Conservation (phyloP, 495 filamentous ascomycete genomes). For the Chlorociboria aeruginascens region DNA sequence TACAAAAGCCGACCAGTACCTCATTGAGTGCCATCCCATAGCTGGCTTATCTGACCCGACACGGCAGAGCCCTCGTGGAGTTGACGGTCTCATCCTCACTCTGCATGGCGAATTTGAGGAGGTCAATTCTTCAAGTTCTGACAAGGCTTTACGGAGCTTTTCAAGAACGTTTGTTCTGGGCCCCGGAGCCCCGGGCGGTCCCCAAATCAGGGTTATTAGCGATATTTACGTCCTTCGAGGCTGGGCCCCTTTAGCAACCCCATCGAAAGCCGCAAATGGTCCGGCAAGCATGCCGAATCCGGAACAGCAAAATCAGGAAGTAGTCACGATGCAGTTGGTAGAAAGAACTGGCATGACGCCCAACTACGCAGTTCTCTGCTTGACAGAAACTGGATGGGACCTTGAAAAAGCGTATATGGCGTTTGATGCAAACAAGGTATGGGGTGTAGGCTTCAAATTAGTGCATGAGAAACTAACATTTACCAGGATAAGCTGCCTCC, state of each 20-base stretch:
- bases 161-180: slow-evolving; percentile 77
- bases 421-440: slow-evolving; percentile 19
- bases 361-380: slow-evolving; percentile 14
- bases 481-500: slow-evolving; percentile 17
- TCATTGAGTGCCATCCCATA: slow-evolving; percentile 71
- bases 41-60: slow-evolving; percentile 58
- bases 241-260: slow-evolving; percentile 30
- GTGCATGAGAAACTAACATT: neutral
- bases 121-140: slow-evolving; percentile 36
- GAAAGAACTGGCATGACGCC: slow-evolving; percentile 16
- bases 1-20: slow-evolving; percentile 52
- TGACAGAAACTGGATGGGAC: slow-evolving; percentile 19
- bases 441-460: slow-evolving; percentile 1
- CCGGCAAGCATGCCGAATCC: neutral
- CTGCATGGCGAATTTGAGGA: slow-evolving; percentile 82
- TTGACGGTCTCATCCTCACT: slow-evolving; percentile 67
- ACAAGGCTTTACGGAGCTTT: slow-evolving; percentile 57
- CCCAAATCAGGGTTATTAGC: slow-evolving; percentile 62
- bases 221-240: slow-evolving; percentile 65
- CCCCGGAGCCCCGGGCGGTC: slow-evolving; percentile 46
- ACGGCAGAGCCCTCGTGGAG: slow-evolving; percentile 49
- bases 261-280: neutral
- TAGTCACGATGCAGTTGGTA: slow-evolving; percentile 10
- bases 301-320: slow-evolving; percentile 11
- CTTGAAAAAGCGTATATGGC: slow-evolving; percentile 15